A percentile compares a stretch with the other conserved stretches of the same genome.
Conservation (phyloP, 768 basidiomycete species). For the Lentinus brumalis region DNA sequence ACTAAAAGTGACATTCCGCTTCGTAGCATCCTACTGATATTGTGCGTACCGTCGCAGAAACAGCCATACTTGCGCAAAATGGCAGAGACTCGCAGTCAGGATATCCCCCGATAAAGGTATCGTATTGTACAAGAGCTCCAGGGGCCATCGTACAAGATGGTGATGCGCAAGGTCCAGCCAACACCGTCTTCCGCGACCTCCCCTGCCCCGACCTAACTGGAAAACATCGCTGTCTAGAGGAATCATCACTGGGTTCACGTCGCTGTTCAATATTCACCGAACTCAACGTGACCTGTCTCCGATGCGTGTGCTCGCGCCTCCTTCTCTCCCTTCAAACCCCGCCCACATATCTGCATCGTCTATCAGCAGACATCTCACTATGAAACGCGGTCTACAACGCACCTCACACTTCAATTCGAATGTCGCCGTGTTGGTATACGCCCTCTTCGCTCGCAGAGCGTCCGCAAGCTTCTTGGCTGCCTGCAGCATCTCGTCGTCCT, state of each 20-base stretch:
- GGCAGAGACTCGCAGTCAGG: neutral
- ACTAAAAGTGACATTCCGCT: too few species aligned
- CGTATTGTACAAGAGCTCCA: neutral
- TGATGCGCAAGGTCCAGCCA: neutral
- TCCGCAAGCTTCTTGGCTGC: constrained; percentile 74
- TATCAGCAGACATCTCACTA: constrained; percentile 9
- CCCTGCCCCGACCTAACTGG: neutral
- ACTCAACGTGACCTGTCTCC: constrained; percentile 81
- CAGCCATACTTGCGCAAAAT: too few species aligned
- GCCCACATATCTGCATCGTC: constrained; percentile 63
- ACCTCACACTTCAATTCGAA: constrained; percentile 91
- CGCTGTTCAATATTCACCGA: constrained; percentile 69
- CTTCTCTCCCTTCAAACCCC: constrained; percentile 92
- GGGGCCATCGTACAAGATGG: constrained; percentile 10
- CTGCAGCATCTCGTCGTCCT: constrained; percentile 55
- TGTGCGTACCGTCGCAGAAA: too few species aligned
- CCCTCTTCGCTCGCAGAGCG: constrained; percentile 72
- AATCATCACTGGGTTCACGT: neutral
- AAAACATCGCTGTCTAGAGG: too few species aligned
- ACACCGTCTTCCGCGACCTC: constrained; percentile 10
- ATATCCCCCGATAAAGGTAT: neutral
- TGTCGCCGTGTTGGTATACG: constrained; percentile 89
- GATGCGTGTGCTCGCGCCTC: constrained; percentile 87
- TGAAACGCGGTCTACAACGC: constrained; percentile 24
- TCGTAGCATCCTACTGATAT: too few species aligned